Conservation (phyloP, 176 grass and related monocot genomes). For the Avena atlantica region DNA sequence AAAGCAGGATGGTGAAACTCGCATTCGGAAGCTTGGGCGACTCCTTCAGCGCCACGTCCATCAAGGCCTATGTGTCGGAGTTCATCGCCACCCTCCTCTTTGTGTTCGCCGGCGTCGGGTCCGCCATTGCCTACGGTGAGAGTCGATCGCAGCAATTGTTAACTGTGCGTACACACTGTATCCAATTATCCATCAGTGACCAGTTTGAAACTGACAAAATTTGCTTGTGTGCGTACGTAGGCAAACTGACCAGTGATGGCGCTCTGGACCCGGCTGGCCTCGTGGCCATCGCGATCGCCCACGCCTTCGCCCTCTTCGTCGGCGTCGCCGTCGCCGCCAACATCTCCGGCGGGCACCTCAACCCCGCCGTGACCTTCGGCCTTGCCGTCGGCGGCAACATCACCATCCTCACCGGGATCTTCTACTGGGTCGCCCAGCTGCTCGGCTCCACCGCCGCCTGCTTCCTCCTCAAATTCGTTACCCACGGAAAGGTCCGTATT, state of each 20-base stretch:
- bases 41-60: conserved; percentile 68
- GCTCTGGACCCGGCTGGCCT: conserved; percentile 86
- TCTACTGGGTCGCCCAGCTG: conserved; percentile 94
- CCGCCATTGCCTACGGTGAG: conserved; percentile 79
- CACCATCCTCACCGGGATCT: conserved; percentile 87
- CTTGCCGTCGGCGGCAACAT: conserved; percentile 87
- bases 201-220: not conserved
- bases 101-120: conserved; percentile 94
- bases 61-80: conserved; percentile 88
- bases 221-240: not conserved
- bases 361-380: conserved; percentile 91
- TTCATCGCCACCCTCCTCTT: conserved; percentile 98
- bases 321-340: conserved; percentile 86
- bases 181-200: not conserved
- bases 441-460: conserved; percentile 75
- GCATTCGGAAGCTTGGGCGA: conserved; percentile 73
- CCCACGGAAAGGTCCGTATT: conserved; percentile 66
- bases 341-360: conserved; percentile 94
- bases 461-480: conserved; percentile 88
- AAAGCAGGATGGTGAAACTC: conserved; percentile 84
- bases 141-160: not conserved
- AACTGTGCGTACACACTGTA: not conserved
- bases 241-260: conserved; percentile 54
- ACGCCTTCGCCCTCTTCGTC: conserved; percentile 84
- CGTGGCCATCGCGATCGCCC: conserved; percentile 81